Percentiles rank a stretch among this genome's conserved stretches.
These are phyloP conservation scores for Neurospora pannonica DNA, from an alignment of 495 filamentous ascomycete genomes.

Conservation along the genomic window DNA sequence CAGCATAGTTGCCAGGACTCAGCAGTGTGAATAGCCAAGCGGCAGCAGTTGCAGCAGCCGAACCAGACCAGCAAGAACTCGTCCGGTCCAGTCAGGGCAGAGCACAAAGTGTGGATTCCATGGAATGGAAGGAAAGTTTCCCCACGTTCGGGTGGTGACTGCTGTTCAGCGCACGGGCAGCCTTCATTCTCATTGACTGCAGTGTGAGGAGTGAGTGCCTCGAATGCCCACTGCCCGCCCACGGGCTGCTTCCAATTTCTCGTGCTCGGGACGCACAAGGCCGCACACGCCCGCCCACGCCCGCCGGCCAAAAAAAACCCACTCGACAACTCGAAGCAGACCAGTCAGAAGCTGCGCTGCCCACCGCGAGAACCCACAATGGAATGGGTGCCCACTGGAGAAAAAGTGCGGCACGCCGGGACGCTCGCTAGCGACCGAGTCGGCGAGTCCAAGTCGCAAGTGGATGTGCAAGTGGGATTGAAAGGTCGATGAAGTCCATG, in stretches of 20 bases:
- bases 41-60: background rate
- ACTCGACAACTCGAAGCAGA: background rate
- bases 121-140: background rate
- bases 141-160: background rate
- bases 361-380: background rate
- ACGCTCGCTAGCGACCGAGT: background rate
- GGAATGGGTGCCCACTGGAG: background rate
- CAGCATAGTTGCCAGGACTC: background rate
- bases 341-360: slow-evolving; percentile 3
- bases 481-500: background rate
- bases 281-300: background rate
- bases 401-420: background rate
- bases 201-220: background rate
- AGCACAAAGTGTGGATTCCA: background rate
- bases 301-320: background rate
- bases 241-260: slow-evolving; percentile 4
- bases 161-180: background rate
- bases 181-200: background rate
- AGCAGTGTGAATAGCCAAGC: background rate
- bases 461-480: background rate
- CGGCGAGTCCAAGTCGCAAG: background rate
- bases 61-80: background rate
- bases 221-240: background rate
- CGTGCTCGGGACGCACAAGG: slow-evolving; percentile 1
- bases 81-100: background rate